phyloP scores from a whole-genome alignment of 2,329 filamentous ascomycete genomes.

The Cladosporium sp. region DNA sequence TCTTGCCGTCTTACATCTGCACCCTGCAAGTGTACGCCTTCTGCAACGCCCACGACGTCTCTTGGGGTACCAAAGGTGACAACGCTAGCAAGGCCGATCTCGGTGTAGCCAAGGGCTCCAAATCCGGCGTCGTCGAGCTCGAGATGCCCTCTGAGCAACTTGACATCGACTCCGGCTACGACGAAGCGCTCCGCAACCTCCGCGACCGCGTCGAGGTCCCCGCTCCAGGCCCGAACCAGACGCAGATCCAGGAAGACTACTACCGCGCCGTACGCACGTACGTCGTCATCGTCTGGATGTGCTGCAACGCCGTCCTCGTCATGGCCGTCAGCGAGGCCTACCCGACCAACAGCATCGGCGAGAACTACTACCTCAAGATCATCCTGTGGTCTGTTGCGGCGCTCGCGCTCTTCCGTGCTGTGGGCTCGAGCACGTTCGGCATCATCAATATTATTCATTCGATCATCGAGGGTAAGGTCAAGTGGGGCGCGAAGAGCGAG shows the following conservation, averaged over 20 bases:
- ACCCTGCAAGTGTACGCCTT: constrained; percentile 97
- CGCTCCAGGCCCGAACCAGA: constrained; percentile 54
- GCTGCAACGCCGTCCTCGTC: constrained; percentile 82
- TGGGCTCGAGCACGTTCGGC: constrained; percentile 75
- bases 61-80: constrained; percentile 98
- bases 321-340: constrained; percentile 92
- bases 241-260: constrained; percentile 94
- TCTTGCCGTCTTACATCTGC: constrained; percentile 91
- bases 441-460: constrained; percentile 78
- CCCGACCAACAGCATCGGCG: constrained; percentile 59
- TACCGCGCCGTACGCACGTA: constrained; percentile 96
- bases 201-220: constrained; percentile 86
- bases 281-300: constrained; percentile 94
- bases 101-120: constrained; percentile 72
- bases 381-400: constrained; percentile 87
- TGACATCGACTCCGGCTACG: constrained; percentile 95
- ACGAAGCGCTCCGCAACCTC: constrained; percentile 92
- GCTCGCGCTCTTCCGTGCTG: constrained; percentile 78
- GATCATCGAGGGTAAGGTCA: constrained; percentile 78
- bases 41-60: constrained; percentile 98
- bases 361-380: constrained; percentile 87
- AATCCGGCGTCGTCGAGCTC: constrained; percentile 72
- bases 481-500: constrained; percentile 33
- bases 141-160: constrained; percentile 98
- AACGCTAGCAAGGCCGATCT: constrained; percentile 91